phyloP scores from a whole-genome alignment of 257 asterid genomes.

The Capsicum pubescens region DNA sequence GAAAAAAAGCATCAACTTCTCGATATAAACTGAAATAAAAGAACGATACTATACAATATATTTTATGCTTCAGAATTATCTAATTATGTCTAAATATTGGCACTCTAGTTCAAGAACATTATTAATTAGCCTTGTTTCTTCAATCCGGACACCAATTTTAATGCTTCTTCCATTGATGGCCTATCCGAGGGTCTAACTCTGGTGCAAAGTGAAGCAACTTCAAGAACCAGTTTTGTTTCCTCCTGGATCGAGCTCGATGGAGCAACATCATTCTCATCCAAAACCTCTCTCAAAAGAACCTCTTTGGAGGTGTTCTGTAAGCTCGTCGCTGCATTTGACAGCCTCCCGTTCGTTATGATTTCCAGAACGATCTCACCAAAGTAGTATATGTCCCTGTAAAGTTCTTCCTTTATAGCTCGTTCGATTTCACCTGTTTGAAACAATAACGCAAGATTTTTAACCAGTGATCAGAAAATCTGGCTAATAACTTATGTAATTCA shows the following conservation, averaged over 20 bases:
- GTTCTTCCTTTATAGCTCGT: conserved; percentile 55
- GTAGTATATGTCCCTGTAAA: conserved; percentile 64
- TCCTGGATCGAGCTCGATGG: conserved; percentile 44
- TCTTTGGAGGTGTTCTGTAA: conserved; percentile 44
- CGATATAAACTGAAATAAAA: conserved; percentile 1
- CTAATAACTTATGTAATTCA: neutral
- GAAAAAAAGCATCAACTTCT: conserved; percentile 9
- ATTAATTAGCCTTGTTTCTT: conserved; percentile 38
- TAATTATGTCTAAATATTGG: conserved; percentile 15
- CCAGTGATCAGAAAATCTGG: neutral
- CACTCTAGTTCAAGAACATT: conserved; percentile 15
- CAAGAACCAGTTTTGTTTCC: conserved; percentile 54
- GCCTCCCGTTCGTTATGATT: conserved; percentile 61
- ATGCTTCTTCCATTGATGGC: conserved; percentile 71
- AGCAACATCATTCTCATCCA: conserved; percentile 47
- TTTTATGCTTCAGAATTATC: conserved; percentile 16
- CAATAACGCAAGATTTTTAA: neutral
- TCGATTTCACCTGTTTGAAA: conserved; percentile 56
- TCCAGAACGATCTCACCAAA: conserved; percentile 76
- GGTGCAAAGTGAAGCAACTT: conserved; percentile 75
- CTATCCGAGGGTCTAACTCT: conserved; percentile 51
- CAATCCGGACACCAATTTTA: conserved; percentile 53
- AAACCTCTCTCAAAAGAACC: conserved; percentile 58
- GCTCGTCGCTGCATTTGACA: conserved; percentile 43
- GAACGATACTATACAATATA: conserved; percentile 13